phyloP scores from a whole-genome alignment of 441 rosid species.

The Euphorbia schlechtendalii region DNA sequence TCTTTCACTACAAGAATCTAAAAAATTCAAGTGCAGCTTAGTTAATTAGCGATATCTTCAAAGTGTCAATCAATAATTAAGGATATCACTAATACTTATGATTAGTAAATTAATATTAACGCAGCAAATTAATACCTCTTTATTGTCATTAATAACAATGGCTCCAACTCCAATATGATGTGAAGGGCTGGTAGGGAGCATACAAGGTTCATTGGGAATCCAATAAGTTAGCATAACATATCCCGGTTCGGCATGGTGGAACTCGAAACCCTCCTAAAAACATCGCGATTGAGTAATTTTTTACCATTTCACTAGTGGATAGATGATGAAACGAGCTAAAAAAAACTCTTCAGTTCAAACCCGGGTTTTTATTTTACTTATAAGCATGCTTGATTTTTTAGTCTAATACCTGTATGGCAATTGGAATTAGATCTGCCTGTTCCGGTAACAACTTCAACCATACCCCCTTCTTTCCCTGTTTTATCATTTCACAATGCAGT shows the following conservation, averaged over 20 bases:
- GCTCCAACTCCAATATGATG: slow-evolving; percentile 41
- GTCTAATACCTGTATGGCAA: slow-evolving; percentile 35
- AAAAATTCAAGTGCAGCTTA: too few relatives aligned
- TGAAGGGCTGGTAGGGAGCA: slow-evolving; percentile 37
- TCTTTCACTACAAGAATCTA: slow-evolving; percentile 50
- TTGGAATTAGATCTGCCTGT: slow-evolving; percentile 34
- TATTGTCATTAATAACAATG: slow-evolving; percentile 35
- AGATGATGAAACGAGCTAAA: too few relatives aligned
- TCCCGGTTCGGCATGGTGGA: slow-evolving; percentile 41
- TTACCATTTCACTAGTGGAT: not conserved
- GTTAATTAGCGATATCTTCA: not conserved
- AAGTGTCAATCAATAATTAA: not conserved
- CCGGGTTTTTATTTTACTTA: too few relatives aligned
- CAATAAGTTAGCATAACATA: slow-evolving; percentile 38
- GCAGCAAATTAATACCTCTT: slow-evolving; percentile 24
- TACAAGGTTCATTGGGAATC: slow-evolving; percentile 36
- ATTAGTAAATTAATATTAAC: not conserved
- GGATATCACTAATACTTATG: not conserved
- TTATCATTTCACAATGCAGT: not conserved
- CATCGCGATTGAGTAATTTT: not conserved
- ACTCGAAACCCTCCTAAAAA: slow-evolving; percentile 38
- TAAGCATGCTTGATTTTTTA: not conserved
- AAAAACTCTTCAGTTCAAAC: too few relatives aligned
- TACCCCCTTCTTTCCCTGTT: slow-evolving; percentile 40
- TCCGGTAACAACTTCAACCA: slow-evolving; percentile 35